phyloP scores from a whole-genome alignment of 164 flowering plant genomes.

The Vitis labrusca region DNA sequence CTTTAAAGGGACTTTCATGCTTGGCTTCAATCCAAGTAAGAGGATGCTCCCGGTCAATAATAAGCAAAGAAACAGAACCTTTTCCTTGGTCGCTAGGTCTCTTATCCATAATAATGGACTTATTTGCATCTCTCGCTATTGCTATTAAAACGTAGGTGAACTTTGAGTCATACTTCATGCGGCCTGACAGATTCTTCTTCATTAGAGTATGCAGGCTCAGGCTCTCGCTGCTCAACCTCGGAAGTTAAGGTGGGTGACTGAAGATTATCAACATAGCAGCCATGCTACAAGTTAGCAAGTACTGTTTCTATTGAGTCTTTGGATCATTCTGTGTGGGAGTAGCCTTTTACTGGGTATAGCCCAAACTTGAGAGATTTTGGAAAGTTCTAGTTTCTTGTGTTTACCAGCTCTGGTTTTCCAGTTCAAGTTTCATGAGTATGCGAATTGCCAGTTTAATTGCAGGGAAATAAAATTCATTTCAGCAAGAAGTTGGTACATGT shows the following conservation, averaged over 20 bases:
- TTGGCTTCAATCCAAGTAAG: conserved; percentile 43
- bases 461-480: background rate
- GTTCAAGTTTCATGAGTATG: background rate
- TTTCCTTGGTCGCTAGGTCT: background rate
- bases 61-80: conserved; percentile 8
- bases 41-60: conserved; percentile 4
- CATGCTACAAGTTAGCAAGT: no score
- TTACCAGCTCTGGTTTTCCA: background rate
- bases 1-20: conserved; percentile 37
- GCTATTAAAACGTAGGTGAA: no score
- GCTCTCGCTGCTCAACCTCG: no score
- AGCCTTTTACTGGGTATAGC: no score
- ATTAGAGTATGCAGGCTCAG: no score
- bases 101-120: background rate
- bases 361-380: no score
- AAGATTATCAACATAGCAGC: no score
- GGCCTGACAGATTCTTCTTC: no score
- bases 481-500: background rate
- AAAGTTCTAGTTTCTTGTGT: background rate
- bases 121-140: background rate
- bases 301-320: no score
- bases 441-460: background rate
- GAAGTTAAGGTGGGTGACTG: no score
- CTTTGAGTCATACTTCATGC: no score
- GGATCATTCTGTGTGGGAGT: no score